A percentile compares a stretch with the other conserved stretches of the same genome.
Evolutionary conservation across 2,329 filamentous ascomycete species (phyloP).

Genomic region (Aspergillus pseudoterreus): DNA sequence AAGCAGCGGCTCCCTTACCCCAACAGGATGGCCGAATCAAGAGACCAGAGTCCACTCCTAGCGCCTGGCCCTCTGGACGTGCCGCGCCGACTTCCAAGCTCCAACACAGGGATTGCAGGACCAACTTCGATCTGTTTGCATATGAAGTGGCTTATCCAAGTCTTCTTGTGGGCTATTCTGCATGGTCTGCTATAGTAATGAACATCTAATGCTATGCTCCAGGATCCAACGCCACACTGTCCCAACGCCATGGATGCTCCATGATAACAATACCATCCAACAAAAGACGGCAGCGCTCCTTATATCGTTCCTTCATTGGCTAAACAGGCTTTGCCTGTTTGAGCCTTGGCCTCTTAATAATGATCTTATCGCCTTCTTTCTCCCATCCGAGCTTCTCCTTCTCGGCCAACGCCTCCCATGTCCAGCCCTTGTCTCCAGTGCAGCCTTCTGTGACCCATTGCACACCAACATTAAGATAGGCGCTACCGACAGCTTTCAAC

Average conservation of each 20-base stretch:
- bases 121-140: too few relatives aligned
- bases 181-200: not conserved
- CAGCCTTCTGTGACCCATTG: constrained; percentile 62
- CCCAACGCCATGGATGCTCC: constrained; percentile 19
- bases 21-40: too few relatives aligned
- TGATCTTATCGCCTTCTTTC: constrained; percentile 65
- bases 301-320: constrained; percentile 6
- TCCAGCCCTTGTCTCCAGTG: constrained; percentile 42
- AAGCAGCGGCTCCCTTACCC: too few relatives aligned
- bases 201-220: not conserved
- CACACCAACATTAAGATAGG: constrained; percentile 74
- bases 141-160: too few relatives aligned
- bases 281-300: too few relatives aligned
- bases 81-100: too few relatives aligned
- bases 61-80: too few relatives aligned
- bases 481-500: constrained; percentile 79
- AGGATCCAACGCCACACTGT: constrained; percentile 11
- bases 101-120: too few relatives aligned
- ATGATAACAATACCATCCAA: constrained; percentile 5
- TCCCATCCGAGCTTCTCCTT: constrained; percentile 81
- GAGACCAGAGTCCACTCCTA: too few relatives aligned
- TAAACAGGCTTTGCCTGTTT: constrained; percentile 19
- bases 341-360: constrained; percentile 62
- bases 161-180: not conserved
- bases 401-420: constrained; percentile 68